Conservation (phyloP, 2,329 filamentous ascomycete species). For the Fusarium ambrosium region DNA sequence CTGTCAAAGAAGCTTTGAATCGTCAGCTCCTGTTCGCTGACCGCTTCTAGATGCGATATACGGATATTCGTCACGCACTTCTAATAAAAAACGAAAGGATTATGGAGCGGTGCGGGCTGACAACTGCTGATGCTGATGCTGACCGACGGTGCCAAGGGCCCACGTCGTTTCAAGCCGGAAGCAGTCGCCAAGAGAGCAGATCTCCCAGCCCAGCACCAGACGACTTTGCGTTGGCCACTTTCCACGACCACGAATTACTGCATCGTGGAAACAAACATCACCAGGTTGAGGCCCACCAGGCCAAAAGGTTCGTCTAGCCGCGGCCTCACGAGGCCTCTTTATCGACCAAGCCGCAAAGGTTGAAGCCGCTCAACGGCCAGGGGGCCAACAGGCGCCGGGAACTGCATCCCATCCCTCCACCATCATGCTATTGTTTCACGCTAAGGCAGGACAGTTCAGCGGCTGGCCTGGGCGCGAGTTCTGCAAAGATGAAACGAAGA, state of each 20-base stretch:
- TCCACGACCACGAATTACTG: not conserved
- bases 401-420: not conserved
- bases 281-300: slow-evolving; percentile 4
- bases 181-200: not conserved
- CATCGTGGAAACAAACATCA: not conserved
- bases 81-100: not conserved
- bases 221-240: not conserved
- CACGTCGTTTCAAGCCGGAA: not conserved
- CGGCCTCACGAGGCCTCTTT: slow-evolving; percentile 1
- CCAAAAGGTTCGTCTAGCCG: not conserved
- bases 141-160: not conserved
- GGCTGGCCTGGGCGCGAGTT: slow-evolving; percentile 9
- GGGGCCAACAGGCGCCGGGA: slow-evolving; percentile 4
- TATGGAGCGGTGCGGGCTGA: not conserved
- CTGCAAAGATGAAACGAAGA: slow-evolving; percentile 24
- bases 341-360: slow-evolving; percentile 1
- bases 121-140: not conserved
- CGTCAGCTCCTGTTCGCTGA: not conserved
- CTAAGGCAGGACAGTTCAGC: slow-evolving; percentile 25
- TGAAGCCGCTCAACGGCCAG: not conserved
- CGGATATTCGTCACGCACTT: slow-evolving; percentile 1
- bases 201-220: not conserved
- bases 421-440: slow-evolving; percentile 38
- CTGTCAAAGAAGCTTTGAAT: not conserved
- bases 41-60: slow-evolving; percentile 2